Evolutionary conservation across 805 yeast species (phyloP).

Genomic region (Barnettozyma californica): DNA sequence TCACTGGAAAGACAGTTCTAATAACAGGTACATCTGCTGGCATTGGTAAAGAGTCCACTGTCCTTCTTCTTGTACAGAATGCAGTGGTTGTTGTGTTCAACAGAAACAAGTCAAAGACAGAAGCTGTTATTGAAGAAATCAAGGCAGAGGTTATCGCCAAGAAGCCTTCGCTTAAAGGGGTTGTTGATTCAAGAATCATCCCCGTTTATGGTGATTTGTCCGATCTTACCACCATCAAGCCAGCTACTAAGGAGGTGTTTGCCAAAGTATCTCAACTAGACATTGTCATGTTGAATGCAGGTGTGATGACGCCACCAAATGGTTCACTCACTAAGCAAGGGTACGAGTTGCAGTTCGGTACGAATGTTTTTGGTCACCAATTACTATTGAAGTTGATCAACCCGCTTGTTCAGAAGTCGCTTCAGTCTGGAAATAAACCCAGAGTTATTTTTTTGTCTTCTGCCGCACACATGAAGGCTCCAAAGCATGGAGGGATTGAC

Average conservation of each 20-base stretch:
- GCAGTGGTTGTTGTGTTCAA: slow-evolving; percentile 35
- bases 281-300: slow-evolving; percentile 32
- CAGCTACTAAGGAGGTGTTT: slow-evolving; percentile 30
- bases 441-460: slow-evolving; percentile 45
- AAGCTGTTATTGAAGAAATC: slow-evolving; percentile 25
- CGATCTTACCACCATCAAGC: slow-evolving; percentile 38
- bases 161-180: slow-evolving; percentile 1
- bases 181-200: slow-evolving; percentile 19
- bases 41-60: slow-evolving; percentile 30
- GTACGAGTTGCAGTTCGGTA: slow-evolving; percentile 40
- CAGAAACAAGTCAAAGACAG: slow-evolving; percentile 31
- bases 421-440: slow-evolving; percentile 16
- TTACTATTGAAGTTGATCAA: slow-evolving; percentile 35
- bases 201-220: slow-evolving; percentile 29
- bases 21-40: slow-evolving; percentile 34
- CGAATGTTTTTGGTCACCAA: slow-evolving; percentile 42
- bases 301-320: slow-evolving; percentile 34
- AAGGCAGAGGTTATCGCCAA: slow-evolving; percentile 18
- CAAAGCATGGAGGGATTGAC: slow-evolving; percentile 26
- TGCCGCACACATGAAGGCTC: slow-evolving; percentile 29
- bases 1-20: slow-evolving; percentile 21
- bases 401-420: slow-evolving; percentile 32
- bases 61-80: slow-evolving; percentile 26
- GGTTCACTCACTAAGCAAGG: slow-evolving; percentile 38
- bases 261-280: slow-evolving; percentile 26